Conservation (phyloP, 2,329 filamentous ascomycete genomes). For the Lasiodiplodia sp. region DNA sequence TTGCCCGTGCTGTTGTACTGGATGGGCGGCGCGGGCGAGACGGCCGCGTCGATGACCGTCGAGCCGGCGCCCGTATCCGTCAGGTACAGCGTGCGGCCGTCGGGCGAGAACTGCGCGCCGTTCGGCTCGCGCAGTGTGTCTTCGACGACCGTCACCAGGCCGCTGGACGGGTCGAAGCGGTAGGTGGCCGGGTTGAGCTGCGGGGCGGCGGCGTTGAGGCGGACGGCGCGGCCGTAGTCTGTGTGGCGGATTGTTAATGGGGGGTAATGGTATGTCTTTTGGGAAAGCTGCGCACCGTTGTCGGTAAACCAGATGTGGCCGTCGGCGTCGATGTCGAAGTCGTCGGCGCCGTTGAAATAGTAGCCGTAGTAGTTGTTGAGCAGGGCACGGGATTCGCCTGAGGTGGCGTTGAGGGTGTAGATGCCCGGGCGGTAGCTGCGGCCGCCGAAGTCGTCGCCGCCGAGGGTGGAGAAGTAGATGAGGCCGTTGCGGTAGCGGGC, state of each 20-base stretch:
- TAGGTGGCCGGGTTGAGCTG: constrained; percentile 38
- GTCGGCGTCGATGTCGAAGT: constrained; percentile 2
- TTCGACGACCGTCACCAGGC: constrained; percentile 1
- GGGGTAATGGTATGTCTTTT: too few species aligned
- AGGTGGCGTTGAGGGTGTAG: constrained; percentile 18
- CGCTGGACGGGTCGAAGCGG: constrained; percentile 58
- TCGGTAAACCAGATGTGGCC: constrained; percentile 29
- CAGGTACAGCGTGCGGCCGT: constrained; percentile 3
- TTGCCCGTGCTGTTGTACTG: constrained; percentile 1
- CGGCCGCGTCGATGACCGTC: background rate
- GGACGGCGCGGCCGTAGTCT: constrained; percentile 42
- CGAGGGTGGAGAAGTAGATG: constrained; percentile 5
- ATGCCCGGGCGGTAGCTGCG: constrained; percentile 8
- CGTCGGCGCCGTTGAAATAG: constrained; percentile 20
- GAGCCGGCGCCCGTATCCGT: background rate
- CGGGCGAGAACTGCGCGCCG: constrained; percentile 22
- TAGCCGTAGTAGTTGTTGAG: constrained; percentile 29
- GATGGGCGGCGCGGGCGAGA: background rate
- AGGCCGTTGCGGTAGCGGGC: constrained; percentile 5
- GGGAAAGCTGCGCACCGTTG: background rate
- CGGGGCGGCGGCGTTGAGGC: constrained; percentile 37
- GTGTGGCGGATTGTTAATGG: constrained; percentile 50
- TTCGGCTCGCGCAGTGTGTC: constrained; percentile 13
- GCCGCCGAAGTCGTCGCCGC: background rate
- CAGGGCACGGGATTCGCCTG: background rate